Evolutionary conservation across 768 basidiomycete genomes (phyloP).

Genomic region (Mycena alexandri): DNA sequence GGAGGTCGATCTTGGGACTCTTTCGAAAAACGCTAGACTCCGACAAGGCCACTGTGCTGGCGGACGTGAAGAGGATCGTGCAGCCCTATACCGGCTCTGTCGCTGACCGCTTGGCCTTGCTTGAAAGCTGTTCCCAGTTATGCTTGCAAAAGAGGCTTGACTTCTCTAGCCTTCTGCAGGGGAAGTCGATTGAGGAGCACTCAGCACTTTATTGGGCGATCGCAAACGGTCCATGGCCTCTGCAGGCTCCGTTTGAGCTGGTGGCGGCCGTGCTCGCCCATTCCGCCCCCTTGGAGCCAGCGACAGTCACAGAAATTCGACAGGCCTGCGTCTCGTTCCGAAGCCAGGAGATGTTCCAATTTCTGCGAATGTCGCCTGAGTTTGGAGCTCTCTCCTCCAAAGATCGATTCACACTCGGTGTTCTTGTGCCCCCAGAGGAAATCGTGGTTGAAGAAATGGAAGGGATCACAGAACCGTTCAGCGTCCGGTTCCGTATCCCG

Average conservation of each 20-base stretch:
- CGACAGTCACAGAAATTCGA: conserved; percentile 17
- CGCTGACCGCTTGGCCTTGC: conserved; percentile 10
- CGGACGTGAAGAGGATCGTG: not conserved
- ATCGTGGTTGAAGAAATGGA: conserved; percentile 13
- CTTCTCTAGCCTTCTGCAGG: conserved; percentile 17
- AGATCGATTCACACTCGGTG: conserved; percentile 16
- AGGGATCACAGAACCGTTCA: conserved; percentile 15
- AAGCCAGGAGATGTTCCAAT: conserved; percentile 23
- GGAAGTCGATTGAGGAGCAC: conserved; percentile 9
- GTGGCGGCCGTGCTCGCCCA: conserved; percentile 4
- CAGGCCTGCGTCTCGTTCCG: conserved; percentile 11
- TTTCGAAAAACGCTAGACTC: conserved; percentile 4
- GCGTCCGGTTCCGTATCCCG: conserved; percentile 27
- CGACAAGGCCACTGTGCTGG: not conserved
- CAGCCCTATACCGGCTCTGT: conserved; percentile 7
- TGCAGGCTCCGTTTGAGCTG: conserved; percentile 16
- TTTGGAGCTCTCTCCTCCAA: conserved; percentile 15
- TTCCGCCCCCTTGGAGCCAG: conserved; percentile 13
- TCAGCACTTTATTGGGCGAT: conserved; percentile 27
- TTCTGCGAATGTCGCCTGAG: conserved; percentile 14
- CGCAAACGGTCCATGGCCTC: conserved; percentile 19
- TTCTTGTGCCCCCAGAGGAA: conserved; percentile 18
- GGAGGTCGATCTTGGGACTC: not conserved
- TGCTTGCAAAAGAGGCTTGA: conserved; percentile 11
- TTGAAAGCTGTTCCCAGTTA: conserved; percentile 13